A percentile compares a stretch with the other conserved stretches of the same genome.
Conservation (phyloP, 768 basidiomycete genomes). For the Russula abietina region DNA sequence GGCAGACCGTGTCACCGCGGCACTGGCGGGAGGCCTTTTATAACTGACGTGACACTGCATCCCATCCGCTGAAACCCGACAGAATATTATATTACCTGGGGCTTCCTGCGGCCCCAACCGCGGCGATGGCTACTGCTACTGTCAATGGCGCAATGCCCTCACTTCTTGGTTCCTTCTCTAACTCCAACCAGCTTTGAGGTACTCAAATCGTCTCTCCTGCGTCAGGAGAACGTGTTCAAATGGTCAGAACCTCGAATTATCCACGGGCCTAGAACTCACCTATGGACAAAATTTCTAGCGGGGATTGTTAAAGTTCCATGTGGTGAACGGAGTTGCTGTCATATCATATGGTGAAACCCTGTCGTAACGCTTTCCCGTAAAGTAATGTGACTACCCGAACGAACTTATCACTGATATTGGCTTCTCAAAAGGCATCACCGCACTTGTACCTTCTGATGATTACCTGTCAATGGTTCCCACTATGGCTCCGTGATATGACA, state of each 20-base stretch:
- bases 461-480: not conserved
- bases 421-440: not conserved
- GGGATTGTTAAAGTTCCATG: no score
- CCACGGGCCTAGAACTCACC: no score
- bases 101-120: not conserved
- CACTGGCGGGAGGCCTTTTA: not conserved
- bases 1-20: not conserved
- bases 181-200: not conserved
- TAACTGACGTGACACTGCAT: not conserved
- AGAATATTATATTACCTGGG: not conserved
- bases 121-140: not conserved
- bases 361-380: no score
- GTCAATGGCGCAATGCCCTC: not conserved
- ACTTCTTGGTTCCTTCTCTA: not conserved
- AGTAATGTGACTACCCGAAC: not conserved
- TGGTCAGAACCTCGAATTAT: no score
- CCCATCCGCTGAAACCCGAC: not conserved
- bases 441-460: not conserved
- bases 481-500: not conserved
- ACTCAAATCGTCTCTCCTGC: no score
- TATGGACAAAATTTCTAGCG: no score
- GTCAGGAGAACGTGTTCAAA: no score
- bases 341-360: no score
- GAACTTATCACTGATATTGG: not conserved
- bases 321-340: no score